phyloP scores from a whole-genome alignment of 202 grass and related monocot genomes.

The Panicum virgatum region DNA sequence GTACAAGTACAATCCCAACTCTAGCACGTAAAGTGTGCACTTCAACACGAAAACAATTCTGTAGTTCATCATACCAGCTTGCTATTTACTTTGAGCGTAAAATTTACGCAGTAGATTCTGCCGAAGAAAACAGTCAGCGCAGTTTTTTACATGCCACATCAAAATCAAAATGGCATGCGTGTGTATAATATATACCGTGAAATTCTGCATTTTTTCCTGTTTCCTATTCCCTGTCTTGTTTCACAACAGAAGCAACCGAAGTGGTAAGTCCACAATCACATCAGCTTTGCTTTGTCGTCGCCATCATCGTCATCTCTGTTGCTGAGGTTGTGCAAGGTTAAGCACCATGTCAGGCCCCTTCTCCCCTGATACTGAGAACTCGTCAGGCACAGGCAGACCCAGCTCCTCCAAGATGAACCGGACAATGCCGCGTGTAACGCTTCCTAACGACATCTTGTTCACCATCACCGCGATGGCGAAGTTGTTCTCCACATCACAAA shows the following conservation, averaged over 20 bases:
- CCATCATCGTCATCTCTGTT: conserved; percentile 24
- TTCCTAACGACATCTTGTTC: conserved; percentile 83
- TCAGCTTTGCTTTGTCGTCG: background rate
- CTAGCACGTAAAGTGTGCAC: no score
- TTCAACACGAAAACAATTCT: no score
- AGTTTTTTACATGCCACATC: background rate
- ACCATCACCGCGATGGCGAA: conserved; percentile 88
- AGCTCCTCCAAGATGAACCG: conserved; percentile 80
- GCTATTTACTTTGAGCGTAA: background rate
- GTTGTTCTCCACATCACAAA: conserved; percentile 68
- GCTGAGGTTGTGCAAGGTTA: conserved; percentile 36
- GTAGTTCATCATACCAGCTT: no score
- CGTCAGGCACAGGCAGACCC: conserved; percentile 73
- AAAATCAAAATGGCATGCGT: conserved; percentile 12
- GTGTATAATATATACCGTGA: background rate
- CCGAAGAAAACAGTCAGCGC: background rate
- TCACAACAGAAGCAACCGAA: background rate
- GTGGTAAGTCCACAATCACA: background rate
- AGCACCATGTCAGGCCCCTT: conserved; percentile 94
- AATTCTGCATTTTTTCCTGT: background rate
- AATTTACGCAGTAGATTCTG: background rate
- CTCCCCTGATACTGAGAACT: conserved; percentile 68
- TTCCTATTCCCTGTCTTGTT: background rate
- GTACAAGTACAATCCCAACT: no score
- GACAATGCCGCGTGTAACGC: conserved; percentile 68